These are phyloP conservation scores for Stephanodiscus minutulus DNA, from an alignment of 108 stramenopile species.

Conservation along the genomic window DNA sequence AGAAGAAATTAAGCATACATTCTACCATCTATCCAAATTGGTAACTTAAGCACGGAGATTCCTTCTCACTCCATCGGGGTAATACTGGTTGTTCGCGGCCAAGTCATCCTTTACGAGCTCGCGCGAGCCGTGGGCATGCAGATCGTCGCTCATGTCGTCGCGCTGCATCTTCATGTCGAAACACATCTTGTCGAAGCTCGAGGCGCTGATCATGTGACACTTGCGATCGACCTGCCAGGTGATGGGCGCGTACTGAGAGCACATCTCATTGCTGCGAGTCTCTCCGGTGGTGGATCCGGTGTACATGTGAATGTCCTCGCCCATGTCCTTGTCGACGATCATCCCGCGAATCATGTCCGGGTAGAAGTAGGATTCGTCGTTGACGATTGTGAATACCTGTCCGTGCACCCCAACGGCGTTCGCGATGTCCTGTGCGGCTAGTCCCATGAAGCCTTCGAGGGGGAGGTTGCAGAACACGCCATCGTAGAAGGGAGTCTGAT, in stretches of 20 bases:
- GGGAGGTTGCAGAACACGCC: constrained; percentile 54
- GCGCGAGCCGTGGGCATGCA: constrained; percentile 65
- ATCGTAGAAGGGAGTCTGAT: constrained; percentile 55
- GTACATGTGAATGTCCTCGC: constrained; percentile 60
- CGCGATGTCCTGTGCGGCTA: constrained; percentile 12
- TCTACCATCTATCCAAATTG: too few relatives aligned
- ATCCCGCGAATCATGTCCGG: constrained; percentile 51
- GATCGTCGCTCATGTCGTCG: constrained; percentile 70
- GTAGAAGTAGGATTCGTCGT: constrained; percentile 54
- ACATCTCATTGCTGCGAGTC: constrained; percentile 50
- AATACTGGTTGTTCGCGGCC: constrained; percentile 49
- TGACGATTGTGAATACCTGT: constrained; percentile 56
- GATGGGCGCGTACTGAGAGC: constrained; percentile 66
- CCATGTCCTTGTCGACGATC: constrained; percentile 47
- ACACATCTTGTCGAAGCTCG: constrained; percentile 74
- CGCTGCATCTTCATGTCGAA: constrained; percentile 62
- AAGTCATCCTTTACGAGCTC: constrained; percentile 50
- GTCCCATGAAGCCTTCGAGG: constrained; percentile 10
- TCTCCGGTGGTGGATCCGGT: constrained; percentile 73
- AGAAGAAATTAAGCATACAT: too few relatives aligned
- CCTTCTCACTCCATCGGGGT: constrained; percentile 3
- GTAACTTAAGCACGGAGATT: not conserved
- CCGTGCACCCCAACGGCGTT: constrained; percentile 44
- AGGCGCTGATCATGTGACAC: constrained; percentile 73
- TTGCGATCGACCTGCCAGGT: constrained; percentile 82